Conservation (phyloP, 768 basidiomycete species). For the Auriscalpium orientale region DNA sequence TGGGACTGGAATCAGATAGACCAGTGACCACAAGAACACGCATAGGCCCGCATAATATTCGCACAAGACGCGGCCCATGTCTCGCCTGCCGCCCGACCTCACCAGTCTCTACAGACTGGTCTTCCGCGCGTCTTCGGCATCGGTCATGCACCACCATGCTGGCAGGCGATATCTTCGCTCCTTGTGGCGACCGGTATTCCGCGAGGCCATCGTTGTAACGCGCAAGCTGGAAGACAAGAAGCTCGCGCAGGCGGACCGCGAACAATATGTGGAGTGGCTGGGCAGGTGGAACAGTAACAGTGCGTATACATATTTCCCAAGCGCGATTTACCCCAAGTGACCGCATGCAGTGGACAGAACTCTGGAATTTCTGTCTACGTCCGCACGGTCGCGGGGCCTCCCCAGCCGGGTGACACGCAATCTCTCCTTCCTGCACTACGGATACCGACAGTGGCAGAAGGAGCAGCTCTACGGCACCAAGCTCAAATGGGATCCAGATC, state of each 20-base stretch:
- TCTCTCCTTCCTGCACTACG: conserved; percentile 34
- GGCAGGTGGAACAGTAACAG: conserved; percentile 8
- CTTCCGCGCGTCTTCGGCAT: conserved; percentile 8
- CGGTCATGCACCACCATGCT: conserved; percentile 10
- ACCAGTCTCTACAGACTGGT: conserved; percentile 12
- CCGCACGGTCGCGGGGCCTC: conserved; percentile 56
- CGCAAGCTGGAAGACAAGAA: conserved; percentile 3
- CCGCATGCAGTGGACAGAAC: conserved; percentile 55
- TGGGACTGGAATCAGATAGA: too few species aligned
- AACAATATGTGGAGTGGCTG: conserved; percentile 7
- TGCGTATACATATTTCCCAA: not conserved
- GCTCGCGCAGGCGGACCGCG: not conserved
- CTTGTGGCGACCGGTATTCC: conserved; percentile 11
- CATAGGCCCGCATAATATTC: too few species aligned
- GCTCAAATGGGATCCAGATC: conserved; percentile 36
- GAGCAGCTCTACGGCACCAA: conserved; percentile 11
- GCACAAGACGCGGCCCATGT: not conserved
- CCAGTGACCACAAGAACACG: too few species aligned
- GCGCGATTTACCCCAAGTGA: not conserved
- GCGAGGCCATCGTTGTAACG: conserved; percentile 6
- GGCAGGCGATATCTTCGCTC: conserved; percentile 6
- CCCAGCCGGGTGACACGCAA: conserved; percentile 55
- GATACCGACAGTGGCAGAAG: conserved; percentile 16
- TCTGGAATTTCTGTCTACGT: conserved; percentile 50
- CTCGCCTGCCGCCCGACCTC: conserved; percentile 6